Base-by-base conservation (phyloP, 1,139 yeast species). In the Kurtzmaniella quercitrusa region DNA sequence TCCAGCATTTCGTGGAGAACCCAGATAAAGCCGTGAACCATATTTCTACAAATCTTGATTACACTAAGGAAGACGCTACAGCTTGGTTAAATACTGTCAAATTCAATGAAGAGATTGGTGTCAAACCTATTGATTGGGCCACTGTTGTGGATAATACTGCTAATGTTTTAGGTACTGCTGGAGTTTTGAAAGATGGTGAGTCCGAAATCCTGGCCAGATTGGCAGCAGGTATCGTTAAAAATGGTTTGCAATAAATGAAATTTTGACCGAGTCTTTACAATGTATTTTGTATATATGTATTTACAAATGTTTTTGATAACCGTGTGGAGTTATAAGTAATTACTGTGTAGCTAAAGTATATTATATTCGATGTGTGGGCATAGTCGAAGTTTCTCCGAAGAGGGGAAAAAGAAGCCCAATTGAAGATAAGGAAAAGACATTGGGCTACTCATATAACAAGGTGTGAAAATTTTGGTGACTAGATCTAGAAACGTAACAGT, bases 51-150 rank as follows among this genome's bases (percentile, higher is more conserved):
- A 77, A 85, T 53, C 71, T 90, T 53, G 96, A 88, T 62, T 90
- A 90, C 65, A 65, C 87, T 1, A 72, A 74, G 44, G 88, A 75
- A 43, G 96, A 90, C 61, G 95, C 95, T 11, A 62, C 68, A 16
- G 83, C 79, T 47, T 89, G 96, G 96, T 68, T 85, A 48, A 73
- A 82, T 50, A 86, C 95, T 0, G 96, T 89, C 11, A 58, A 69
- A 48, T 89, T 88, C 63, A 74, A 77, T 50, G 52, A 63, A 6
- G 62, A 75, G 31, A 73, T 81, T 8, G 73, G 77, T 1, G 50
- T 53, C 14, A 50, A 43, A 2, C 59, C 61, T 7, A 65, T 86
- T 25, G 82, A 85, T 50, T 68, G 75, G 66, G 67, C 68, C 1
- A 57, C 56, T 15, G 77, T 81, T 14, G 75, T 82, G 18, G 63